These are phyloP conservation scores for Aspergillus coremiiformis DNA, from an alignment of 495 filamentous ascomycete genomes.

Conservation along the genomic window DNA sequence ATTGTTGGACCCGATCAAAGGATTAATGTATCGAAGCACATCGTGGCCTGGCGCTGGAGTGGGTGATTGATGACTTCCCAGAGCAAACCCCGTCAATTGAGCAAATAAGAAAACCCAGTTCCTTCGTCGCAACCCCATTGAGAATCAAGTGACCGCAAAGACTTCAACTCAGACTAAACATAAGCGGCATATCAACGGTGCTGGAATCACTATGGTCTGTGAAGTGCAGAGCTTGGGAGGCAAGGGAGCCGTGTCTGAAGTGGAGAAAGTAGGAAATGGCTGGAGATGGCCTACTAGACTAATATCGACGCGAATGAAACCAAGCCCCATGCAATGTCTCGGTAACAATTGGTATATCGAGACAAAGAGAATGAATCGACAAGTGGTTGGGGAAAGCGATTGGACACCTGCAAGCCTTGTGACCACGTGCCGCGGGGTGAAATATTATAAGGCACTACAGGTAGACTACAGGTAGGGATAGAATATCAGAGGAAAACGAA, in stretches of 20 bases:
- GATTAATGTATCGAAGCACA: slow-evolving; percentile 34
- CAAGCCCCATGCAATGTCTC: neutral
- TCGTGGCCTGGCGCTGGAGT: neutral
- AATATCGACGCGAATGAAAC: neutral
- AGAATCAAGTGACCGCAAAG: neutral
- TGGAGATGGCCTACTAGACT: neutral
- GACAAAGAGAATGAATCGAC: neutral
- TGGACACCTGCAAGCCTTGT: too few relatives aligned
- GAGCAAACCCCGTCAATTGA: neutral
- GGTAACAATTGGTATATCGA: neutral
- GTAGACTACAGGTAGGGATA: too few relatives aligned
- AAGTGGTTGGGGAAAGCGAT: too few relatives aligned
- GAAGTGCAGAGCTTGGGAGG: too few relatives aligned
- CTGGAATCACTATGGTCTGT: neutral
- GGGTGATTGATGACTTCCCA: neutral
- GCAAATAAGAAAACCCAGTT: neutral
- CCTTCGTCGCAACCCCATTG: neutral
- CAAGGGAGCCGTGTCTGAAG: neutral
- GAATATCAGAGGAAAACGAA: too few relatives aligned
- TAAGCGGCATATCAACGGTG: neutral
- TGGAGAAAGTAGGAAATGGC: neutral
- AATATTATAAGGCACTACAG: too few relatives aligned
- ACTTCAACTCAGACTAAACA: neutral
- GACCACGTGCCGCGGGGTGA: neutral
- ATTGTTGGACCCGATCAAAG: slow-evolving; percentile 48